Conservation (phyloP, 1,284 basidiomycete species). For the Rhodotorula glutinis region DNA sequence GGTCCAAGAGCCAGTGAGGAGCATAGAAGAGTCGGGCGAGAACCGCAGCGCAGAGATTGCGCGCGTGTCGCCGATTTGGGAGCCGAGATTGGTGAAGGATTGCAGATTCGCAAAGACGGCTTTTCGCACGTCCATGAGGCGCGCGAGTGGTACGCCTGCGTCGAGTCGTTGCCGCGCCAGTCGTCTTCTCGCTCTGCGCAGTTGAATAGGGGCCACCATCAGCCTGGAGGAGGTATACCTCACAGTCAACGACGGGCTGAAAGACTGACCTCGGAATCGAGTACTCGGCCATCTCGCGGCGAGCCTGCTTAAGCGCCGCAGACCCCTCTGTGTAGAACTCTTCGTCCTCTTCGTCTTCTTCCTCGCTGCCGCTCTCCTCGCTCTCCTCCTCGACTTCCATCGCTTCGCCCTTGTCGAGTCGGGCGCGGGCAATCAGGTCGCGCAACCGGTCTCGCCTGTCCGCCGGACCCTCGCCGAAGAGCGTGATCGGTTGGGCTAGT, state of each 20-base stretch:
- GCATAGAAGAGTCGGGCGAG: constrained; percentile 79
- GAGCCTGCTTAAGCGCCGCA: constrained; percentile 74
- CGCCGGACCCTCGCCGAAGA: constrained; percentile 82
- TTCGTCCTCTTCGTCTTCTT: constrained; percentile 65
- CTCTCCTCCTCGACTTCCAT: constrained; percentile 49
- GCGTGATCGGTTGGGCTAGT: constrained; percentile 90
- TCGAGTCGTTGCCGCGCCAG: constrained; percentile 84
- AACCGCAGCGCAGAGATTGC: constrained; percentile 93
- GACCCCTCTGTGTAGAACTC: constrained; percentile 96
- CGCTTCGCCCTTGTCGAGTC: constrained; percentile 61
- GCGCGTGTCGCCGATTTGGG: constrained; percentile 94
- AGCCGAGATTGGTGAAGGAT: constrained; percentile 72
- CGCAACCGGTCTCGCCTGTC: constrained; percentile 85
- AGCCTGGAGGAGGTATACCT: background rate
- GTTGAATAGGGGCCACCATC: too few species aligned
- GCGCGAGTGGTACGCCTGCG: constrained; percentile 79
- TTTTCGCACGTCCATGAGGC: constrained; percentile 85
- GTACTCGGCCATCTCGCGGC: constrained; percentile 80
- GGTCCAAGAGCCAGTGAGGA: constrained; percentile 94
- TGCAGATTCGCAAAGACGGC: constrained; percentile 84
- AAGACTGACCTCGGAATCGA: constrained; percentile 81
- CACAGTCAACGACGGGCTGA: constrained; percentile 29
- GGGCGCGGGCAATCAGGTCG: constrained; percentile 78
- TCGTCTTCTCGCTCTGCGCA: constrained; percentile 81
- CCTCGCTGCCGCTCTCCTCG: constrained; percentile 14